These are phyloP conservation scores for Phyllosticta paracitricarpa DNA, from an alignment of 2,329 filamentous ascomycete species.

Conservation along the genomic window DNA sequence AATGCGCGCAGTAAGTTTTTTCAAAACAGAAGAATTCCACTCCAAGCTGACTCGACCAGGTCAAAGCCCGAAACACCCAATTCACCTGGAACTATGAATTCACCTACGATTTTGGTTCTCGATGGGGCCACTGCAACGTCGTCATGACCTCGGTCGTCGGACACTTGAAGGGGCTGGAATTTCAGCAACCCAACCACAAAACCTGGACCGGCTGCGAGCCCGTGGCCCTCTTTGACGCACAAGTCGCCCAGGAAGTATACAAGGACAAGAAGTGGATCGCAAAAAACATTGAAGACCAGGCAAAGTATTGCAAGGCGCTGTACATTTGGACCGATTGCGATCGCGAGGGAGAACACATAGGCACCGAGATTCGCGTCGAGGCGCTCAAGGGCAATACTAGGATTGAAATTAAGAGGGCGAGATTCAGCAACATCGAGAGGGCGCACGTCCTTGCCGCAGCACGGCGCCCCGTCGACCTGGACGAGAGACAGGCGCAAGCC, in stretches of 20 bases:
- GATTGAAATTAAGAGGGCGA: constrained; percentile 74
- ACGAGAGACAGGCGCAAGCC: constrained; percentile 77
- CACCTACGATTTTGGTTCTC: constrained; percentile 70
- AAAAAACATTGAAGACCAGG: constrained; percentile 73
- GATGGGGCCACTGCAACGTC: constrained; percentile 73
- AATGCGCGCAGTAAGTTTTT: background rate
- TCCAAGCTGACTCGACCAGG: constrained; percentile 35
- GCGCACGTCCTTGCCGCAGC: constrained; percentile 86
- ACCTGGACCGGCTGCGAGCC: constrained; percentile 77
- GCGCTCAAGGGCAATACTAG: constrained; percentile 62
- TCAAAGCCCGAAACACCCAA: constrained; percentile 53
- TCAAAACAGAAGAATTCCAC: background rate
- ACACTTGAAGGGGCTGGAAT: constrained; percentile 75
- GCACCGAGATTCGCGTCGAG: constrained; percentile 75
- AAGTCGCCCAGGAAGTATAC: constrained; percentile 54
- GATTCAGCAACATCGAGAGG: constrained; percentile 92
- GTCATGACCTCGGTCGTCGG: constrained; percentile 91
- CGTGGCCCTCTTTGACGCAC: constrained; percentile 68
- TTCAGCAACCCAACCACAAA: constrained; percentile 56
- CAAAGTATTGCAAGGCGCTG: constrained; percentile 59
- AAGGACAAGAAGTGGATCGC: constrained; percentile 74
- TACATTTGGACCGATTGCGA: constrained; percentile 99
- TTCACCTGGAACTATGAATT: constrained; percentile 96
- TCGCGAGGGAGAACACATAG: constrained; percentile 93
- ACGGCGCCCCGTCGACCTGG: constrained; percentile 62